Base-by-base conservation (phyloP, 306 rosid species). In the Oemleria cerasiformis region DNA sequence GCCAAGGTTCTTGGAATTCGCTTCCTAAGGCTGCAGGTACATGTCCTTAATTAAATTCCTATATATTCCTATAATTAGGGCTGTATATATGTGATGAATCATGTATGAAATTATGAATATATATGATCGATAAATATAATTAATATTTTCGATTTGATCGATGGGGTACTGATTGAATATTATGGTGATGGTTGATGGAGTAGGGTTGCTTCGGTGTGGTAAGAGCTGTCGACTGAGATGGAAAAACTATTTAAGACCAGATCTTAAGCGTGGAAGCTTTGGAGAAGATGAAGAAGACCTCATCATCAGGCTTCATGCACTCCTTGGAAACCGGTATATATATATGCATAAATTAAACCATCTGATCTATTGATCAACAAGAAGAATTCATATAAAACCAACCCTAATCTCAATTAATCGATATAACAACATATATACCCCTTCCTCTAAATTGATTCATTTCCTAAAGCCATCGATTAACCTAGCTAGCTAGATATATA, bases 241-340 rank as follows among this genome's bases (percentile, higher is more conserved):
- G 84, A 67, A 73, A 71, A 85, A 85, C 76, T 85, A 82, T 67
- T 58, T 82, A 1, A 74, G 79, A 72, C 88, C 88, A 2, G 84
- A 74, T 38, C 67, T 84, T 49, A 81, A 81, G 53, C 72, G 81
- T 17, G 88, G 86, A 56, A 65, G 75, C 71, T 73, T 85, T 60
- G 83, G 79, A 25, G 81, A 77, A 75, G 86, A 85, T 63, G 89
- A 85, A 73, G 89, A 79, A 54, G 88, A 84, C 70, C 75, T 84
- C 23, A 84, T 84, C 73, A 84, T 84, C 78, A 78, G 80, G 79
- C 89, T 85, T 72, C 89, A 82, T 77, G 78, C 73, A 12, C 86
- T 85, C 55, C 89, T 85, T n/a, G 89, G 89, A 20, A 82, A 85
- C 75, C 25, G 86, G 89, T 85, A 38, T 5, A 23, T 30, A 23